Percentiles rank a stretch among this genome's conserved stretches.
These are phyloP conservation scores for Pachysolen tannophilus DNA, from an alignment of 805 yeast species.

Conservation along the genomic window DNA sequence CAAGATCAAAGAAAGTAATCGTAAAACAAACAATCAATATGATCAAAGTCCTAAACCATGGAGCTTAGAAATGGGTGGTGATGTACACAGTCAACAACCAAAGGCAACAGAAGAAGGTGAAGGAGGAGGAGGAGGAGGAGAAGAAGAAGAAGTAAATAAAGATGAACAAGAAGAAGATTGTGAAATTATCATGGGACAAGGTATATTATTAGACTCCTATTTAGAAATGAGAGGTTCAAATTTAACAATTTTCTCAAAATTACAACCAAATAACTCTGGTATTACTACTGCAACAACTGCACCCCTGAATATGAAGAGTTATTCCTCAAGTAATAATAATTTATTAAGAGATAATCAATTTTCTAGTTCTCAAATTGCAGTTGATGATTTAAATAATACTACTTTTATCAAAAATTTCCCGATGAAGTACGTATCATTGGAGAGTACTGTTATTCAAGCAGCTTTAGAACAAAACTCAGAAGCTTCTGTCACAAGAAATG, in stretches of 20 bases:
- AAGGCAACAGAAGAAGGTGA: no score
- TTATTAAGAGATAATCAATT: neutral
- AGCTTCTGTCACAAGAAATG: no score
- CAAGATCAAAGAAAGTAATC: neutral
- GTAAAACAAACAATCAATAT: no score
- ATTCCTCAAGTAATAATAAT: neutral
- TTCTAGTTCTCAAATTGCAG: no score
- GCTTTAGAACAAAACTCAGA: neutral
- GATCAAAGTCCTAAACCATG: no score
- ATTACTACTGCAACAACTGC: neutral
- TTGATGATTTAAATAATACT: neutral
- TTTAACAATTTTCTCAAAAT: neutral
- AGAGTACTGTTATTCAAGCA: neutral
- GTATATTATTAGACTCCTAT: neutral
- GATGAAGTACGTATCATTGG: neutral
- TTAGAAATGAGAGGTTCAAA: neutral
- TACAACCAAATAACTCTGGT: neutral
- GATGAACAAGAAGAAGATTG: conserved; percentile 1
- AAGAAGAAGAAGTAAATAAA: no score
- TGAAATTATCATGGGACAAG: conserved; percentile 1
- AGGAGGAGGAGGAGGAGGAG: no score
- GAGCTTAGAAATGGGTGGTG: no score
- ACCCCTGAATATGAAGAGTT: neutral
- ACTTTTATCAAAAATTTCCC: neutral
- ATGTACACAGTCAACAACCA: no score